Conservation (phyloP, 768 basidiomycete species). For the Pisolithus tinctorius region DNA sequence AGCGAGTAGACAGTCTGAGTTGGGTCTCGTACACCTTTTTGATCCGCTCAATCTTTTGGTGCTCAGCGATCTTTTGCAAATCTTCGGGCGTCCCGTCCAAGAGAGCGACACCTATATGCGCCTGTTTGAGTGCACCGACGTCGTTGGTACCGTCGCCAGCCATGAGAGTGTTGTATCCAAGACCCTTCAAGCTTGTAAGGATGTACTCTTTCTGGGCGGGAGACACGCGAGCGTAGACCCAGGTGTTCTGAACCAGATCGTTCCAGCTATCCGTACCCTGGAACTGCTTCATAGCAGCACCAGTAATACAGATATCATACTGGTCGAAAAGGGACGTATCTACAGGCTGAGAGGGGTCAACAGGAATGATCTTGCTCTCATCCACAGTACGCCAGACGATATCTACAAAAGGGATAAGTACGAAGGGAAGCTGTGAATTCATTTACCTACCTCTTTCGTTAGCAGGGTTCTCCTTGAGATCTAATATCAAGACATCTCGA, state of each 20-base stretch:
- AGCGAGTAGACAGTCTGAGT: slow-evolving; percentile 80
- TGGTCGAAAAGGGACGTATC: slow-evolving; percentile 71
- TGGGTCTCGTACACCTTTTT: slow-evolving; percentile 99
- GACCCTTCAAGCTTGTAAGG: slow-evolving; percentile 78
- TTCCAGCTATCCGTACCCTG: slow-evolving; percentile 65
- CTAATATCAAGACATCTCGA: slow-evolving; percentile 88
- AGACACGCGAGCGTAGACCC: slow-evolving; percentile 98
- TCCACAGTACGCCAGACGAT: slow-evolving; percentile 93
- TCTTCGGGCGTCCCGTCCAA: slow-evolving; percentile 90
- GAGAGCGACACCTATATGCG: slow-evolving; percentile 92
- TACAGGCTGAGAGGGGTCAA: slow-evolving; percentile 72
- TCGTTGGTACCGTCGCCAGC: slow-evolving; percentile 99
- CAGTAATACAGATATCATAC: slow-evolving; percentile 97
- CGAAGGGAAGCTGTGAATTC: not conserved
- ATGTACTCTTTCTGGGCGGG: slow-evolving; percentile 95
- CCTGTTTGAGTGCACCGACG: slow-evolving; percentile 96
- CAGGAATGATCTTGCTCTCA: slow-evolving; percentile 81
- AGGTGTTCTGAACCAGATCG: slow-evolving; percentile 85
- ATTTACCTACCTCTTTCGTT: slow-evolving; percentile 55
- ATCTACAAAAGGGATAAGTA: slow-evolving; percentile 36
- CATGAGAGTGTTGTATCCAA: slow-evolving; percentile 94
- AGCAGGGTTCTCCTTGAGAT: slow-evolving; percentile 74
- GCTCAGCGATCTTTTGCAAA: slow-evolving; percentile 87
- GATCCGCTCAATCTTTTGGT: slow-evolving; percentile 81
- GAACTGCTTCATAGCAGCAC: slow-evolving; percentile 87